Conservation (phyloP, 495 filamentous ascomycete genomes). For the Letharia lupina region DNA sequence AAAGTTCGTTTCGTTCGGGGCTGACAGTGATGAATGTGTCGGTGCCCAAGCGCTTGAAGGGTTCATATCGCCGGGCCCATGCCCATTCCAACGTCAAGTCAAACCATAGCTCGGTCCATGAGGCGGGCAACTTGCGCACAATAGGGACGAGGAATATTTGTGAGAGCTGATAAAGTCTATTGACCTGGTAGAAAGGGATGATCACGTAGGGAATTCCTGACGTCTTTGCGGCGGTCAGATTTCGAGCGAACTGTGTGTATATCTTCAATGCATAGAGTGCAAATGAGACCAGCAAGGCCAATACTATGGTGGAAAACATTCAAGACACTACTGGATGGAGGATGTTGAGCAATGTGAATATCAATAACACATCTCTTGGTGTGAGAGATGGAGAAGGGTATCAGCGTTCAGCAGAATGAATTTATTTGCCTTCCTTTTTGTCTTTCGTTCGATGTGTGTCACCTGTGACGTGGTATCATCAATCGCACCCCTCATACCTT, state of each 20-base stretch:
- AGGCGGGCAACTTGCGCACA: constrained; percentile 14
- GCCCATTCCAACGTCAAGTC: constrained; percentile 30
- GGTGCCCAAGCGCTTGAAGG: constrained; percentile 33
- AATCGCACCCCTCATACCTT: neutral
- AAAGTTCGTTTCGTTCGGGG: constrained; percentile 39
- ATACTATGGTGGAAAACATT: constrained; percentile 10
- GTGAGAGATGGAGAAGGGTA: neutral
- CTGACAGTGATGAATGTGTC: constrained; percentile 51
- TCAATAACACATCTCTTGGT: neutral
- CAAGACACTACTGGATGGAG: neutral
- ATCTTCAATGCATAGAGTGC: constrained; percentile 11
- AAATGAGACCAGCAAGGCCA: constrained; percentile 6
- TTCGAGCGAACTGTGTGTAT: constrained; percentile 7
- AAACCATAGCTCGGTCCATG: constrained; percentile 21
- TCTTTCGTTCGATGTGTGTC: neutral
- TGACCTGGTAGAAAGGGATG: constrained; percentile 29
- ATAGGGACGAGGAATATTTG: constrained; percentile 8
- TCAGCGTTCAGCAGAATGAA: neutral
- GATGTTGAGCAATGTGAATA: no score
- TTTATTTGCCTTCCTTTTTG: no score
- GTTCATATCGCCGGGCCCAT: constrained; percentile 33
- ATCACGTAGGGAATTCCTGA: constrained; percentile 34
- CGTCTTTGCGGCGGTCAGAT: constrained; percentile 17
- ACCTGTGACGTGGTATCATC: neutral
- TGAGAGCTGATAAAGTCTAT: constrained; percentile 26